Evolutionary conservation across 106 monocot species (phyloP), one percentile per base, ranked within the genome.

Genomic region (Gastrodia elata): DNA sequence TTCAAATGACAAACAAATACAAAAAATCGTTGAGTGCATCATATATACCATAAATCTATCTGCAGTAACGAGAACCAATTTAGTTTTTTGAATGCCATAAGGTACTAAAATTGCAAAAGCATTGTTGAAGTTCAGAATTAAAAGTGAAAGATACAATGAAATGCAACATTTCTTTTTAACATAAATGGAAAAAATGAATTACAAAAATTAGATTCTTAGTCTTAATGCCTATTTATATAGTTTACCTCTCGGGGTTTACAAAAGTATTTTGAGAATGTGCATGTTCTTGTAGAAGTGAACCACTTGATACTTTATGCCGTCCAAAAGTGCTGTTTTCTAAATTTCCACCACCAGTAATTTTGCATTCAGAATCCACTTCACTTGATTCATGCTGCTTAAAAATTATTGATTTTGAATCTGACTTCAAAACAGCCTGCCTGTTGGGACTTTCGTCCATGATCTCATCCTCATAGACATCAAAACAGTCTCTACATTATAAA

Each of bases 381-480:
- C 78, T 34, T 71, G 71, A 82, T 44, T 64, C 40, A 44, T 80
- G 82, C 42, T 80, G 77, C 22, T 68, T 14, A 52, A 56, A 73
- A 14, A 59, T 48, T 41, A 75, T 30, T 27, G 75, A 58, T 38
- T 73, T 80, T 42, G 75, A 68, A 73, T 57, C 76, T 71, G 73
- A 77, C 27, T 76, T 75, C 35, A 9, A 39, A n/a, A 13, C 35
- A 74, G 76, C 73, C 59, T 80, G 83, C n/a, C 56, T 76, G 28
- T 76, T 68, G 64, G 83, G 77, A 55, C 82, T 80, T 28, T 48
- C 75, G 73, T 76, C 65, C 46, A 73, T 70, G 3, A 73, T 49
- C n/a, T 86, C 85, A 70, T 89, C 94, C 68, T 90, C 92, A 80
- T 79, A 84, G 65, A 92, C 89, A 86, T 96, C 96, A 84, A 96